phyloP scores from a whole-genome alignment of 345 rosid genomes.

The Luvunga scandens region DNA sequence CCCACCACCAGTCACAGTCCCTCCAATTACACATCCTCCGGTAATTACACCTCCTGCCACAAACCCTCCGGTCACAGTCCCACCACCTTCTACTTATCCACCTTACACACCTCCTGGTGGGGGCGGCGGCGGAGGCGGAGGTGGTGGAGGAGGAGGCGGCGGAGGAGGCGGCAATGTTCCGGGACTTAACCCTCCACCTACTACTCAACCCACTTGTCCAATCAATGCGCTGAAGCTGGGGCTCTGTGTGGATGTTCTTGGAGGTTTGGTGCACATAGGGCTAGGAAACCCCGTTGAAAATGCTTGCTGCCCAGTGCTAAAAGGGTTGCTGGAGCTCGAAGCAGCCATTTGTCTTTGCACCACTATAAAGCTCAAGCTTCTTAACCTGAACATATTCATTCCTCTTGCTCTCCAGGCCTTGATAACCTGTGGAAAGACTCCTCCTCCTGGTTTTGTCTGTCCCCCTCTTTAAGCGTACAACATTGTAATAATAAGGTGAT shows the following conservation, averaged over 20 bases:
- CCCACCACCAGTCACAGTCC: slow-evolving; percentile 39
- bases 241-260: slow-evolving; percentile 62
- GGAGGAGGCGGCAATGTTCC: slow-evolving; percentile 43
- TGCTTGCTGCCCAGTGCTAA: slow-evolving; percentile 64
- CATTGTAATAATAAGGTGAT: slow-evolving; percentile 4
- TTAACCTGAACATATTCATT: slow-evolving; percentile 58
- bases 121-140: background rate
- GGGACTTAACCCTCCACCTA: slow-evolving; percentile 27
- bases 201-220: slow-evolving; percentile 50
- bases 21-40: slow-evolving; percentile 44
- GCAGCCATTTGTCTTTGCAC: slow-evolving; percentile 83
- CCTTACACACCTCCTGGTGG: slow-evolving; percentile 35
- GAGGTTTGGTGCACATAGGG: slow-evolving; percentile 72
- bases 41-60: slow-evolving; percentile 31
- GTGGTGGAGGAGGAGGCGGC: background rate
- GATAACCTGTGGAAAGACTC: slow-evolving; percentile 67
- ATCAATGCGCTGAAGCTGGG: slow-evolving; percentile 67
- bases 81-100: slow-evolving; percentile 54
- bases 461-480: slow-evolving; percentile 35
- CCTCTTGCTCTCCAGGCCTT: slow-evolving; percentile 80
- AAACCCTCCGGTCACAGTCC: slow-evolving; percentile 29
- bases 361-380: slow-evolving; percentile 65
- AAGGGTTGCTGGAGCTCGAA: slow-evolving; percentile 62
- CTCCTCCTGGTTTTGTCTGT: slow-evolving; percentile 74
- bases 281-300: slow-evolving; percentile 67